Evolutionary conservation across 768 basidiomycete genomes (phyloP).

Genomic region (Suillus subalutaceus): DNA sequence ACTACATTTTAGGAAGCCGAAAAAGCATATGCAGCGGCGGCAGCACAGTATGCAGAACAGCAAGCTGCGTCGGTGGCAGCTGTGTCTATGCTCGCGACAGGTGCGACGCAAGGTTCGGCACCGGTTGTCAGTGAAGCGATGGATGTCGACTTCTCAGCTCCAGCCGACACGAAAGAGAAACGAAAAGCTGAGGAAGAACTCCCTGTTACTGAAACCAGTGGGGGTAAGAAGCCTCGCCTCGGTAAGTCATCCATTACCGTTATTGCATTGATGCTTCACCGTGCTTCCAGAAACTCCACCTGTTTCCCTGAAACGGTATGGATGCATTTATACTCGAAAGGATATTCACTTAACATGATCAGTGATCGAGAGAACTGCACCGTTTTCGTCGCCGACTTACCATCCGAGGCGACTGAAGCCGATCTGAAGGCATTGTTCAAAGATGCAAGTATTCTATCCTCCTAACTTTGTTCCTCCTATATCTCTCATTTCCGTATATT

Average conservation of each 20-base stretch:
- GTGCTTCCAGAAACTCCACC: constrained; percentile 44
- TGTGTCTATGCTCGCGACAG: constrained; percentile 22
- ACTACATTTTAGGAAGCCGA: constrained; percentile 55
- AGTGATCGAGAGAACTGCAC: constrained; percentile 97
- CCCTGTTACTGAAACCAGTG: constrained; percentile 37
- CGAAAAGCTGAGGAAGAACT: constrained; percentile 61
- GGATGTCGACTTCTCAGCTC: constrained; percentile 41
- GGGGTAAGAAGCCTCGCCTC: constrained; percentile 63
- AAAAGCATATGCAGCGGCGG: constrained; percentile 54
- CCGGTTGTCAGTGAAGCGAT: constrained; percentile 33
- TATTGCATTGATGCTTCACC: neutral
- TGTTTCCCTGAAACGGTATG: constrained; percentile 61
- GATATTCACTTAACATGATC: neutral
- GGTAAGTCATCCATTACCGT: constrained; percentile 44
- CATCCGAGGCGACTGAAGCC: constrained; percentile 55
- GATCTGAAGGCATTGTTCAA: constrained; percentile 79
- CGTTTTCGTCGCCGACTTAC: constrained; percentile 81
- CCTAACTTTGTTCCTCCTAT: neutral
- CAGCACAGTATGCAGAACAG: constrained; percentile 48
- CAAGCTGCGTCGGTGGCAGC: constrained; percentile 41
- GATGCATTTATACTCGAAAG: neutral
- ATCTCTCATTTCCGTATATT: constrained; percentile 16
- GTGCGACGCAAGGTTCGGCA: constrained; percentile 6
- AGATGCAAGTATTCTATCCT: constrained; percentile 60
- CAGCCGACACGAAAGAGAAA: constrained; percentile 53